Conservation (phyloP, 345 rosid species). For the Carallia pectinifolia region DNA sequence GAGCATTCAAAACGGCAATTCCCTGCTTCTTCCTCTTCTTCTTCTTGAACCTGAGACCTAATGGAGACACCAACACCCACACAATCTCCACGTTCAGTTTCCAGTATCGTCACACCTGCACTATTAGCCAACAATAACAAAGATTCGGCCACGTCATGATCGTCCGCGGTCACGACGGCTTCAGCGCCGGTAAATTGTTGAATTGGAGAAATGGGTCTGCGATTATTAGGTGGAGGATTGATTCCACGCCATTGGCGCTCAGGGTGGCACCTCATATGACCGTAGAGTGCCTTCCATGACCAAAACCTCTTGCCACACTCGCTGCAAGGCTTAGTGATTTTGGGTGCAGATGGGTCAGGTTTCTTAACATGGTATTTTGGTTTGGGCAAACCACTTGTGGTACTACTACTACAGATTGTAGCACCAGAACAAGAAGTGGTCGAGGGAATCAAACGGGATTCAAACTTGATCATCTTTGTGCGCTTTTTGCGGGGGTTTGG, state of each 20-base stretch:
- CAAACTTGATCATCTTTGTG: constrained; percentile 20
- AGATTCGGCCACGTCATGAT: constrained; percentile 69
- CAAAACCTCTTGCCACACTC: constrained; percentile 92
- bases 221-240: constrained; percentile 39
- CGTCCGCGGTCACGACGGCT: constrained; percentile 46
- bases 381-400: constrained; percentile 14
- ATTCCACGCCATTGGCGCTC: constrained; percentile 63
- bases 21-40: not conserved
- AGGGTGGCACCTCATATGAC: constrained; percentile 90
- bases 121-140: constrained; percentile 51
- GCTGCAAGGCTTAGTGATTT: constrained; percentile 73
- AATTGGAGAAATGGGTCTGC: constrained; percentile 11
- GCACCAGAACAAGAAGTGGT: not conserved
- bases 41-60: constrained; percentile 19
- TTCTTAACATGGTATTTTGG: constrained; percentile 46
- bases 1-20: constrained; percentile 57
- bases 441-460: constrained; percentile 5
- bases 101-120: not conserved
- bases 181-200: constrained; percentile 2
- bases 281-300: constrained; percentile 67
- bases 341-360: constrained; percentile 70
- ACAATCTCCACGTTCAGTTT: not conserved
- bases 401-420: constrained; percentile 5
- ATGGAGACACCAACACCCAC: not conserved
- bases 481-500: constrained; percentile 49